Evolutionary conservation across 2,329 filamentous ascomycete species (phyloP).

Genomic region (Fusarium mundagurra): DNA sequence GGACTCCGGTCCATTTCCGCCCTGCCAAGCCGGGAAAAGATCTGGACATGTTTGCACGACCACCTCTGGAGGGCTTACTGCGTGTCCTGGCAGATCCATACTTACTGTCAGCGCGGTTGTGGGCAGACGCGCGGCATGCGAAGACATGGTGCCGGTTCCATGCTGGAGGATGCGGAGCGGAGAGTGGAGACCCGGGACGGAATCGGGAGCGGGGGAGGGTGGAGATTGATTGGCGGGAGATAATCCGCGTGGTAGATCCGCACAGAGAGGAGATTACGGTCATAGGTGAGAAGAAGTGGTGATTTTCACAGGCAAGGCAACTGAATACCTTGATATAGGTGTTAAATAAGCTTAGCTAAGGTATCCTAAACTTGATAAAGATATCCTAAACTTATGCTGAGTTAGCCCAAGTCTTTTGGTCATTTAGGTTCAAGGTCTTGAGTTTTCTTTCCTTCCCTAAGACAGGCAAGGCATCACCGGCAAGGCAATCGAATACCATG

Average conservation of each 20-base stretch:
- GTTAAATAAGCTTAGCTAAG: background rate
- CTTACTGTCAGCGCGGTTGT: conserved; percentile 52
- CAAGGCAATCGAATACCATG: background rate
- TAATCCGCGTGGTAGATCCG: conserved; percentile 45
- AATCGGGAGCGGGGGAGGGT: conserved; percentile 9
- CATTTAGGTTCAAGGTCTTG: background rate
- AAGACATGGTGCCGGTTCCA: conserved; percentile 57
- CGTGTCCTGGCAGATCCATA: conserved; percentile 57
- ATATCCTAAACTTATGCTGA: background rate
- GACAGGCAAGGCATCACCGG: background rate
- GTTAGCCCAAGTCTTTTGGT: background rate
- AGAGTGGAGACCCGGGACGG: conserved; percentile 11
- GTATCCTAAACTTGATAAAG: no score
- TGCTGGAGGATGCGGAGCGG: conserved; percentile 29
- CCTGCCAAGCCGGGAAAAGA: conserved; percentile 17
- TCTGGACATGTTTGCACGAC: conserved; percentile 40
- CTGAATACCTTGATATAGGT: background rate
- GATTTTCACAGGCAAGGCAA: background rate
- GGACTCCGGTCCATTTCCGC: conserved; percentile 2
- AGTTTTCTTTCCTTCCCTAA: background rate
- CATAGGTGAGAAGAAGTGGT: conserved; percentile 33
- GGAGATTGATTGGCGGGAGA: conserved; percentile 47
- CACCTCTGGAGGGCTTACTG: conserved; percentile 50
- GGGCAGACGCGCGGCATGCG: conserved; percentile 50
- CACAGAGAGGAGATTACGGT: conserved; percentile 42